Conservation (phyloP, 2,329 filamentous ascomycete genomes). For the Fusarium agapanthi region DNA sequence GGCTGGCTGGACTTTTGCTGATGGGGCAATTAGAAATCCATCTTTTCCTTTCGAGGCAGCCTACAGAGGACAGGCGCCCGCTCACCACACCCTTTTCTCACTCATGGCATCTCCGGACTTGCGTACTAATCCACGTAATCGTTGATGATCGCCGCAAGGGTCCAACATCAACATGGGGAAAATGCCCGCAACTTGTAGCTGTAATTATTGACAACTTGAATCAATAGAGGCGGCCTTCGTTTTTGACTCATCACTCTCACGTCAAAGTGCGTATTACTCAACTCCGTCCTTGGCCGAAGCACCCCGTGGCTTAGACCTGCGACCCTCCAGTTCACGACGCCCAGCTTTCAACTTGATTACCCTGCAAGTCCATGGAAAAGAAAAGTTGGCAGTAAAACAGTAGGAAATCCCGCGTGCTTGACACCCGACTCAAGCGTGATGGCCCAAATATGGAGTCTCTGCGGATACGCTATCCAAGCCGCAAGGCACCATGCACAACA, state of each 20-base stretch:
- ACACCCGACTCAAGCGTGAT: constrained; percentile 30
- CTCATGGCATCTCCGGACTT: constrained; percentile 6
- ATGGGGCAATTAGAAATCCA: constrained; percentile 23
- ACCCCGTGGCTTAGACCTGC: constrained; percentile 36
- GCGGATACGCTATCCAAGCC: constrained; percentile 29
- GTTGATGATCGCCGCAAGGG: constrained; percentile 21
- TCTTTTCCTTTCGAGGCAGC: neutral
- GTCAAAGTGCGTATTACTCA: constrained; percentile 18
- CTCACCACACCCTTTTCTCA: constrained; percentile 27
- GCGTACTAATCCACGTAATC: constrained; percentile 32
- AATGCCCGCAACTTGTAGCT: neutral
- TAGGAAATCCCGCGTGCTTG: constrained; percentile 24
- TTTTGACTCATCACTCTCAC: constrained; percentile 34
- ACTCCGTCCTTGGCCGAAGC: constrained; percentile 4
- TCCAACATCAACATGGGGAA: constrained; percentile 1
- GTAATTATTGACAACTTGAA: neutral
- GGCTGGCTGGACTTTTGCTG: neutral
- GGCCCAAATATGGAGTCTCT: constrained; percentile 22
- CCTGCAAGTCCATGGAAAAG: neutral
- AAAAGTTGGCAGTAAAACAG: constrained; percentile 17
- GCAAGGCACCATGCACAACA: constrained; percentile 43
- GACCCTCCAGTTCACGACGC: constrained; percentile 19
- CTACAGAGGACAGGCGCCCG: neutral
- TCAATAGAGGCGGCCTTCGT: constrained; percentile 10
- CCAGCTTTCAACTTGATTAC: neutral